Conservation (phyloP, 352 stramenopile species). For the Phytophthora sojae region DNA sequence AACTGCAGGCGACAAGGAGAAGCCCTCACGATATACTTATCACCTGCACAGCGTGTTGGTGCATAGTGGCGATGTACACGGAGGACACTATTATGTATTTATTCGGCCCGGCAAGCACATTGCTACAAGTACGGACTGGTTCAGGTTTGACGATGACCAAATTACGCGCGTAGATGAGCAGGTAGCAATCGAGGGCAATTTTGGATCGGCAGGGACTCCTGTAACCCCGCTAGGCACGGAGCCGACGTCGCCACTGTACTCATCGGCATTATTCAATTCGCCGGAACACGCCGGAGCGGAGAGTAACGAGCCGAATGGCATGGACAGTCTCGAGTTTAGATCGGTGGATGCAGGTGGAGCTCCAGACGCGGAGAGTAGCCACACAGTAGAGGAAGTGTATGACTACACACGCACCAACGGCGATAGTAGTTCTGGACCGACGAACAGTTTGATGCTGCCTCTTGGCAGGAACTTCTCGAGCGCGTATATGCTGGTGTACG, state of each 20-base stretch:
- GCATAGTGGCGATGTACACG: constrained; percentile 88
- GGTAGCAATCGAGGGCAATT: constrained; percentile 82
- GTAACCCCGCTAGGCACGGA: constrained; percentile 28
- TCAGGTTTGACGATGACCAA: constrained; percentile 87
- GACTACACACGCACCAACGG: constrained; percentile 49
- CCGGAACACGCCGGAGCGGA: constrained; percentile 44
- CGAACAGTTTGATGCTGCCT: constrained; percentile 61
- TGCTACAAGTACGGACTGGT: constrained; percentile 74
- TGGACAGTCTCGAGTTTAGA: constrained; percentile 52
- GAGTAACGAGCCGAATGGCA: constrained; percentile 26
- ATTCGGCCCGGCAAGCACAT: constrained; percentile 82
- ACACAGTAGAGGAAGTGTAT: constrained; percentile 44
- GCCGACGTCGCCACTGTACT: constrained; percentile 61
- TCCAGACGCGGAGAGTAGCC: constrained; percentile 14
- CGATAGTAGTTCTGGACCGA: constrained; percentile 18
- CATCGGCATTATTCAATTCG: constrained; percentile 55
- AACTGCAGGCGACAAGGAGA: constrained; percentile 2
- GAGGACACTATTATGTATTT: constrained; percentile 91
- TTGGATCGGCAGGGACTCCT: constrained; percentile 50
- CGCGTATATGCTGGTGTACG: constrained; percentile 91
- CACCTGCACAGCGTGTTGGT: constrained; percentile 89
- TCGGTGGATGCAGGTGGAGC: constrained; percentile 41
- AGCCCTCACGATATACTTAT: constrained; percentile 57
- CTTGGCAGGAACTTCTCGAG: constrained; percentile 78
- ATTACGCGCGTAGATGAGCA: constrained; percentile 81